A percentile compares a stretch with the other conserved stretches of the same genome.
These are phyloP conservation scores for Vigna angularis DNA, from an alignment of 306 rosid genomes.

Conservation along the genomic window DNA sequence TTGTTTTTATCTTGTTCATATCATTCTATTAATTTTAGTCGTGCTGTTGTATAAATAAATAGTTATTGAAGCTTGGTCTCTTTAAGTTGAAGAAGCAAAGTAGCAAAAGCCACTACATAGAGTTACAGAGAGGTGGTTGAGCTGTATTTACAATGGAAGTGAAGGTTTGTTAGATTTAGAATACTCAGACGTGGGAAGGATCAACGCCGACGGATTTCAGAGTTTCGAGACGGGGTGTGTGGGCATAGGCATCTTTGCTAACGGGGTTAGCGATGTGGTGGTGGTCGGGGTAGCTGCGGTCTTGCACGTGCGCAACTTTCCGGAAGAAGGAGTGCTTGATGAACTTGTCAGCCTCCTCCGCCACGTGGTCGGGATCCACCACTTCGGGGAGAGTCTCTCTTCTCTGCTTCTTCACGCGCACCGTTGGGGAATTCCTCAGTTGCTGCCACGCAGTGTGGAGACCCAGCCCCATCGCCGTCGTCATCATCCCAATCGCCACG, in stretches of 20 bases:
- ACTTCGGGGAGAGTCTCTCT: constrained; percentile 89
- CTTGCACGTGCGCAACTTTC: constrained; percentile 78
- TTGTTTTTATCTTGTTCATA: too few relatives aligned
- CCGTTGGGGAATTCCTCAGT: constrained; percentile 62
- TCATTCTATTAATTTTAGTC: too few relatives aligned
- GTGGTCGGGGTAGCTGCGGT: constrained; percentile 48
- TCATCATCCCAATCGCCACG: constrained; percentile 77
- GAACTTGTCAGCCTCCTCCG: constrained; percentile 53
- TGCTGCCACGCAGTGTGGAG: constrained; percentile 80
- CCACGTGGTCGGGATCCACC: constrained; percentile 80
- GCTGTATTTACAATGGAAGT: too few relatives aligned
- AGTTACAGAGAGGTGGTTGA: too few relatives aligned
- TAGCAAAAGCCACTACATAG: too few relatives aligned
- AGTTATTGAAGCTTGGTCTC: too few relatives aligned
- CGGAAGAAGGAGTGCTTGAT: constrained; percentile 61
- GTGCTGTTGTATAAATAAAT: too few relatives aligned
- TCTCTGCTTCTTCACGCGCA: constrained; percentile 69
- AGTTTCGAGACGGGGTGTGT: constrained; percentile 47
- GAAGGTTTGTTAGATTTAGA: too few relatives aligned
- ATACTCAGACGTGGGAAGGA: constrained; percentile 23
- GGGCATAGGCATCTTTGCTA: constrained; percentile 57
- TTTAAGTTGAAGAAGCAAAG: too few relatives aligned
- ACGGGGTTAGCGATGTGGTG: constrained; percentile 44
- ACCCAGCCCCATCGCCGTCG: constrained; percentile 54
- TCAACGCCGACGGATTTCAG: constrained; percentile 73